A percentile compares a stretch with the other conserved stretches of the same genome.
Evolutionary conservation across 2,329 filamentous ascomycete species (phyloP).

Genomic region (Colletotrichum sp.): DNA sequence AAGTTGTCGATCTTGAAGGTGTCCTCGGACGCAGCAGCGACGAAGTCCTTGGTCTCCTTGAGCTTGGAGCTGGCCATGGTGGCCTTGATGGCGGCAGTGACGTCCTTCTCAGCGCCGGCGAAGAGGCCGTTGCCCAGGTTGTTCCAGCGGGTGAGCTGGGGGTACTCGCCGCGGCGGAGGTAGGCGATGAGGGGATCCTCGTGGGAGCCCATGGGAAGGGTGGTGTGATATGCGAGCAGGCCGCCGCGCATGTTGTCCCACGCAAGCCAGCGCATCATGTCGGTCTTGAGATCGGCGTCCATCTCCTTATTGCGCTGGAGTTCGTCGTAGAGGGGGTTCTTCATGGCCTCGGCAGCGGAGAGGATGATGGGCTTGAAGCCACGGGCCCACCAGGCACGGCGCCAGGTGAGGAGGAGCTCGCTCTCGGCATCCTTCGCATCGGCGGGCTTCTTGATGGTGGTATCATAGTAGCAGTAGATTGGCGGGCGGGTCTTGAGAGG

Average conservation of each 20-base stretch:
- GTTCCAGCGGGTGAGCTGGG: slow-evolving; percentile 75
- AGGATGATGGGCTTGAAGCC: slow-evolving; percentile 88
- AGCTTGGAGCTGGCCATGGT: slow-evolving; percentile 61
- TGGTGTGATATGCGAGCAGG: slow-evolving; percentile 77
- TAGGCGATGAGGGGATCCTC: slow-evolving; percentile 75
- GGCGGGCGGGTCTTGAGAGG: slow-evolving; percentile 71
- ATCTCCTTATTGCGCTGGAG: slow-evolving; percentile 66
- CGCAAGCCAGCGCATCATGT: slow-evolving; percentile 85
- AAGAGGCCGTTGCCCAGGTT: slow-evolving; percentile 75
- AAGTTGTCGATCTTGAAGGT: slow-evolving; percentile 69
- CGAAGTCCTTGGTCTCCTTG: slow-evolving; percentile 65
- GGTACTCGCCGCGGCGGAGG: slow-evolving; percentile 78
- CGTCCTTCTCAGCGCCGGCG: slow-evolving; percentile 68
- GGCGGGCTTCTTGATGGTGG: slow-evolving; percentile 64
- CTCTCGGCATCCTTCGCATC: slow-evolving; percentile 75
- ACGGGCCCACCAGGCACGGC: slow-evolving; percentile 93
- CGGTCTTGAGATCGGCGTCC: slow-evolving; percentile 65
- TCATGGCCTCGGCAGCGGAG: slow-evolving; percentile 78
- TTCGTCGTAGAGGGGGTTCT: slow-evolving; percentile 78
- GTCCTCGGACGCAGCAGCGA: slow-evolving; percentile 63
- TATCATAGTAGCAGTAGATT: slow-evolving; percentile 92
- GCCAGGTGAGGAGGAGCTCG: slow-evolving; percentile 83
- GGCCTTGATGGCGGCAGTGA: slow-evolving; percentile 67
- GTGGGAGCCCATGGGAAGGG: slow-evolving; percentile 81
- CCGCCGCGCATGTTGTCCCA: slow-evolving; percentile 93